Percentiles rank a stretch among this genome's conserved stretches.
phyloP scores from a whole-genome alignment of 2,329 filamentous ascomycete species.

The Calonectria henricotiae region DNA sequence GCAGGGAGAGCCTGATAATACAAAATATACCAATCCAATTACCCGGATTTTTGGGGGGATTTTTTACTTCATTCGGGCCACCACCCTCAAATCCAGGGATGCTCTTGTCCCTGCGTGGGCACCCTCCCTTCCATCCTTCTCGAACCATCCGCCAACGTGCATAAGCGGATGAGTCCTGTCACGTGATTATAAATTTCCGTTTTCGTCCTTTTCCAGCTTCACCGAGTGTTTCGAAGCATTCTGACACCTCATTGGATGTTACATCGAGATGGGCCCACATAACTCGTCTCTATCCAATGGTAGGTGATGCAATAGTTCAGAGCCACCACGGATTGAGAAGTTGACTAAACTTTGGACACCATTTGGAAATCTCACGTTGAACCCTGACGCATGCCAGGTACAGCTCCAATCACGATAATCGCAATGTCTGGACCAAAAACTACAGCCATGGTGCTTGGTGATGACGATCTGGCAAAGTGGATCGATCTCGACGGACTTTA shows the following conservation, averaged over 20 bases:
- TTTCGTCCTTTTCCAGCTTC: slow-evolving; percentile 38
- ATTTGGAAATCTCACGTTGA: slow-evolving; percentile 14
- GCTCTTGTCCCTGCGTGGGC: neutral
- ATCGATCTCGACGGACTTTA: slow-evolving; percentile 49
- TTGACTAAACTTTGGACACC: slow-evolving; percentile 28
- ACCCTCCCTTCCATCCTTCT: slow-evolving; percentile 28
- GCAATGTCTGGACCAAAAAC: neutral
- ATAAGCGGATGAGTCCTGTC: slow-evolving; percentile 24
- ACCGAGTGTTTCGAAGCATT: slow-evolving; percentile 31
- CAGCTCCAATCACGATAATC: slow-evolving; percentile 23
- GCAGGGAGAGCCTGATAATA: neutral
- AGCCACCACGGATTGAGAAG: slow-evolving; percentile 1
- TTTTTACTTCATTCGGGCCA: neutral
- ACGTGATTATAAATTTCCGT: slow-evolving; percentile 35
- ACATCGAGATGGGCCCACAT: slow-evolving; percentile 1
- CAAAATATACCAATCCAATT: neutral
- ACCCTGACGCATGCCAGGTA: slow-evolving; percentile 8
- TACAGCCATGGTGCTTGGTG: neutral
- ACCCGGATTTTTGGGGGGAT: neutral
- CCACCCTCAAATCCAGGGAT: neutral
- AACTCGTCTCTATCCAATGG: slow-evolving; percentile 25
- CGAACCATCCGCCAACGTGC: slow-evolving; percentile 32
- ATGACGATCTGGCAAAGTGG: slow-evolving; percentile 49
- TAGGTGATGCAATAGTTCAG: slow-evolving; percentile 11
- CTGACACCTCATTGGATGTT: slow-evolving; percentile 29